These are phyloP conservation scores for Claviceps sp. DNA, from an alignment of 2,329 filamentous ascomycete species.

Conservation along the genomic window DNA sequence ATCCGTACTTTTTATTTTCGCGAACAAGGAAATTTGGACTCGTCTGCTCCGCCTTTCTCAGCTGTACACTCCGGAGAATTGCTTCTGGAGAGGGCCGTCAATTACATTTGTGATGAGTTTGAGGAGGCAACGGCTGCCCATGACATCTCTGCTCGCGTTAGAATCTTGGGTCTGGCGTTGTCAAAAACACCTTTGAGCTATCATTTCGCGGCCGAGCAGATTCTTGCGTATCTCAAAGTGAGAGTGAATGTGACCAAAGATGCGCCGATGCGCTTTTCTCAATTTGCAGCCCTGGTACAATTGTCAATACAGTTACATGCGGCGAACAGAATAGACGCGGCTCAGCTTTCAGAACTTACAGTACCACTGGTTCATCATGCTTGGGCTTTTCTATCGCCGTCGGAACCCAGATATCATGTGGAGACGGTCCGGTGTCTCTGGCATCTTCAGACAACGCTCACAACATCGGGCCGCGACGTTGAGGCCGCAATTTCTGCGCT, in stretches of 20 bases:
- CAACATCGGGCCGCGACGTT: slow-evolving; percentile 54
- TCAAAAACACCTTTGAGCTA: slow-evolving; percentile 34
- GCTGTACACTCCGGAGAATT: slow-evolving; percentile 43
- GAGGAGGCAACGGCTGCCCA: slow-evolving; percentile 24
- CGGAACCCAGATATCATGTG: slow-evolving; percentile 83
- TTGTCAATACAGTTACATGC: slow-evolving; percentile 44
- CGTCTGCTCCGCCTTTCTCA: slow-evolving; percentile 44
- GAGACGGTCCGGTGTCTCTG: slow-evolving; percentile 80
- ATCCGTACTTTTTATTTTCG: slow-evolving; percentile 55
- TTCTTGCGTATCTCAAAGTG: slow-evolving; percentile 38
- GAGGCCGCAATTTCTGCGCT: slow-evolving; percentile 64
- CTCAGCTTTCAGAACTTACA: slow-evolving; percentile 49
- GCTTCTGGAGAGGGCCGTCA: slow-evolving; percentile 46
- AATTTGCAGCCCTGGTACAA: slow-evolving; percentile 45
- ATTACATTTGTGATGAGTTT: slow-evolving; percentile 35
- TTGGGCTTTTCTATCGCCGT: slow-evolving; percentile 72
- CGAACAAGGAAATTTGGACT: slow-evolving; percentile 57
- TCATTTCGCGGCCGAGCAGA: slow-evolving; percentile 28
- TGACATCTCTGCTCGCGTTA: slow-evolving; percentile 43
- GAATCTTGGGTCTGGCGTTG: slow-evolving; percentile 44
- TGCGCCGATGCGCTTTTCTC: slow-evolving; percentile 32
- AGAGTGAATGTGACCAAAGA: slow-evolving; percentile 33
- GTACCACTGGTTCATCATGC: slow-evolving; percentile 55
- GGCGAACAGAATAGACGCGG: slow-evolving; percentile 34
- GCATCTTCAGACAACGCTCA: slow-evolving; percentile 65